Evolutionary conservation across 2,329 filamentous ascomycete species (phyloP), one percentile per base, ranked within the genome.

Genomic region (Colletotrichum zoysiae): DNA sequence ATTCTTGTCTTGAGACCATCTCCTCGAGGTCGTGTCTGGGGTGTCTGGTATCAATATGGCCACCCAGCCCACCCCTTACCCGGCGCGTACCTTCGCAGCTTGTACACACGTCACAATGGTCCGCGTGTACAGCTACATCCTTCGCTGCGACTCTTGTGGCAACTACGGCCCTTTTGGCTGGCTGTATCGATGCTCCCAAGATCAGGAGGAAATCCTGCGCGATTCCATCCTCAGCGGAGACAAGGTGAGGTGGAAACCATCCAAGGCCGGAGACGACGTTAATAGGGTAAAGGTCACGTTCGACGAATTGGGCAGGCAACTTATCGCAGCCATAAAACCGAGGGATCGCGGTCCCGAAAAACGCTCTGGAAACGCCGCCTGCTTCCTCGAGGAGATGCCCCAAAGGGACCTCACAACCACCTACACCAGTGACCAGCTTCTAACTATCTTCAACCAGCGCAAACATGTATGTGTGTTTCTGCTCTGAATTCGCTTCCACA

Each of bases 181-280:
- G 88, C 82, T 96, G 30, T 96, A 93, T 79, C 85, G 87, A 71
- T 96, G 94, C 79, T 88, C 86, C 16, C 89, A 93, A 78, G 92
- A 95, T 76, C 83, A 82, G 14, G 84, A 88, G 40, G 77, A 77
- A 30, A 72, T 78, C 70, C 77, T 75, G 30, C 75, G 78, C 56
- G 81, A 83, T 60, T 75, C 82, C 58, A 78, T 80, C 11, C 33
- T 38, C 42, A 57, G 78, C 81, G 33, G 81, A 81, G 65, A 62
- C 50, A 76, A 66, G 73, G 78, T 71, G 74, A 77, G 71, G 63
- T 66, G 48, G 1, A 70, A 26, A 73, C 75, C 53, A 40, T 58
- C 53, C 30, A 44, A 64, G 58, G 77, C 46, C 51, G 51, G n/a
- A 30, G 18, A 65, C 35, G 16, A 38, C 75, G 75, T 73, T 76